A percentile compares a stretch with the other conserved stretches of the same genome.
Evolutionary conservation across 2,329 filamentous ascomycete species (phyloP).

Genomic region (Cladophialophora bantiana): DNA sequence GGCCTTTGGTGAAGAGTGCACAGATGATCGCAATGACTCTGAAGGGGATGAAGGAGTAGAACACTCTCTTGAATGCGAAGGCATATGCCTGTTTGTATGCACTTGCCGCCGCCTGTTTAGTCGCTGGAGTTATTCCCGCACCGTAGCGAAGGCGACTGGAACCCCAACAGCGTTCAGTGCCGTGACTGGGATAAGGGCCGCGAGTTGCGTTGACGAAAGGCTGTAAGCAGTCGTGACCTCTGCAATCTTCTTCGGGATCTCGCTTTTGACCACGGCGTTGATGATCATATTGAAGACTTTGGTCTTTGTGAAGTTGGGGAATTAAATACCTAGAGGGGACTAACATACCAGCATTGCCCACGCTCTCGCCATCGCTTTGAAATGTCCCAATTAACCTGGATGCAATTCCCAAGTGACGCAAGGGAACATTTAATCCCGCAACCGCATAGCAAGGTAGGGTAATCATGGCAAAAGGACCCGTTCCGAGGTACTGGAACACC

Average conservation of each 20-base stretch:
- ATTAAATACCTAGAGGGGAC: neutral
- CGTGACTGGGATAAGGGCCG: conserved; percentile 47
- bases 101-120: conserved; percentile 46
- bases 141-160: conserved; percentile 40
- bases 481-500: conserved; percentile 38
- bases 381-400: conserved; percentile 33
- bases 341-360: conserved; percentile 35
- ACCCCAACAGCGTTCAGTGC: conserved; percentile 41
- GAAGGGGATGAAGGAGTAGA: conserved; percentile 37
- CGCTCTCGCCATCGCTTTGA: conserved; percentile 34
- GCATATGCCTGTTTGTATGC: conserved; percentile 53
- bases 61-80: conserved; percentile 55
- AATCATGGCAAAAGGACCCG: conserved; percentile 26
- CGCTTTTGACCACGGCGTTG: conserved; percentile 21
- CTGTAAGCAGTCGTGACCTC: conserved; percentile 48
- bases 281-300: conserved; percentile 41
- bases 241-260: conserved; percentile 17
- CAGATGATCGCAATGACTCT: conserved; percentile 33
- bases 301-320: neutral
- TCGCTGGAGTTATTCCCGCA: conserved; percentile 48
- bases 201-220: conserved; percentile 46
- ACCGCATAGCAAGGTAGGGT: conserved; percentile 25
- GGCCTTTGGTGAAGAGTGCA: conserved; percentile 25
- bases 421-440: conserved; percentile 26
- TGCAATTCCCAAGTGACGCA: conserved; percentile 30